Conservation (phyloP, 1,284 basidiomycete species). For the Ustilago nuda region DNA sequence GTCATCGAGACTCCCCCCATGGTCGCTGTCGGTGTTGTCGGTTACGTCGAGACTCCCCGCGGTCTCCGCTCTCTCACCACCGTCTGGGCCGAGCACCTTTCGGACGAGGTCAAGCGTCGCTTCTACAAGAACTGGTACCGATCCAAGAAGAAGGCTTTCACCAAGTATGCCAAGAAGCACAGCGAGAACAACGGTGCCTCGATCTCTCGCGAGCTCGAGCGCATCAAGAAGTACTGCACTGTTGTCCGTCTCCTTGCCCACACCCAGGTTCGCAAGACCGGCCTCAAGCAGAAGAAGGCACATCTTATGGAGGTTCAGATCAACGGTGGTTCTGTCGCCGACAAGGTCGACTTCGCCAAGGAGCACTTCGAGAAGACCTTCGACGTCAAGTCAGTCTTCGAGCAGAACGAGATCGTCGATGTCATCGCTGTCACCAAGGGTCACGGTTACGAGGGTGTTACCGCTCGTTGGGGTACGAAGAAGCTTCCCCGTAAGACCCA, state of each 20-base stretch:
- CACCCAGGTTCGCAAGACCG: constrained; percentile 95
- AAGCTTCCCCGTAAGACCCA: constrained; percentile 98
- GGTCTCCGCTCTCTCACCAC: constrained; percentile 87
- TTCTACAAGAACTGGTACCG: constrained; percentile 99
- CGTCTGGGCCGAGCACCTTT: constrained; percentile 78
- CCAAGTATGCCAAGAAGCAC: constrained; percentile 97
- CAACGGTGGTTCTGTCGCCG: constrained; percentile 94
- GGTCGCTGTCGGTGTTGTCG: constrained; percentile 97
- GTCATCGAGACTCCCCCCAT: constrained; percentile 97
- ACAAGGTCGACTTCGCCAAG: constrained; percentile 98
- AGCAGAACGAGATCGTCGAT: constrained; percentile 97
- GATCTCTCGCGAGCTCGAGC: constrained; percentile 94
- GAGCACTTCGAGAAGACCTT: constrained; percentile 97
- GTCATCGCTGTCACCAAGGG: constrained; percentile 99
- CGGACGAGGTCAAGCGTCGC: constrained; percentile 91
- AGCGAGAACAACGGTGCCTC: constrained; percentile 94
- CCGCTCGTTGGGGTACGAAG: constrained; percentile 99
- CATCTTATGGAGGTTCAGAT: constrained; percentile 99
- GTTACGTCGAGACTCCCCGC: constrained; percentile 99
- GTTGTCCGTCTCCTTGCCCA: constrained; percentile 99
- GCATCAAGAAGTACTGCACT: constrained; percentile 99
- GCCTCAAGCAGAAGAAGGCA: constrained; percentile 98
- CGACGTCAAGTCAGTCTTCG: constrained; percentile 86
- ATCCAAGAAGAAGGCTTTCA: constrained; percentile 99
- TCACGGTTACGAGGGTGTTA: constrained; percentile 99